Evolutionary conservation across 805 yeast species (phyloP).

Genomic region (Ogataea chonburiensis): DNA sequence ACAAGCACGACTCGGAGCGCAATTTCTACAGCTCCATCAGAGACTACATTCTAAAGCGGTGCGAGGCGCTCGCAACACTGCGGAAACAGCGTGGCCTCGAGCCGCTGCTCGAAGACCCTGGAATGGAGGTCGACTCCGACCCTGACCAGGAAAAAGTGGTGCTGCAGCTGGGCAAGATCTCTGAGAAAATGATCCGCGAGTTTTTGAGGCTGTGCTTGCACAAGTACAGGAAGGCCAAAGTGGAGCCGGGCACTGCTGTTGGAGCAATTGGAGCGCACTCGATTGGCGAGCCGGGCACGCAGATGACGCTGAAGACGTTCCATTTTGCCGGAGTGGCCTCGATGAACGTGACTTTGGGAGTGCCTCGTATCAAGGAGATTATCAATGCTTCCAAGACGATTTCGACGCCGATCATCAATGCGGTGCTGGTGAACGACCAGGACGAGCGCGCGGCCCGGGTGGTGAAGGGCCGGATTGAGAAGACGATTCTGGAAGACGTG

Average conservation of each 20-base stretch:
- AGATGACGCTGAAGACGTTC: constrained; percentile 81
- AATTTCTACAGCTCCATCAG: constrained; percentile 76
- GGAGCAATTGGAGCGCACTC: constrained; percentile 99
- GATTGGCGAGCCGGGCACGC: constrained; percentile 99
- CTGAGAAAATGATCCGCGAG: constrained; percentile 54
- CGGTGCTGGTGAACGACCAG: constrained; percentile 84
- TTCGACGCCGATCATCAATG: constrained; percentile 95
- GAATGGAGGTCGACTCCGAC: constrained; percentile 26
- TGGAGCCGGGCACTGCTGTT: constrained; percentile 98
- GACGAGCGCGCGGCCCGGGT: constrained; percentile 99
- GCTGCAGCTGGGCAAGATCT: constrained; percentile 64
- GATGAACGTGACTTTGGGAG: constrained; percentile 98
- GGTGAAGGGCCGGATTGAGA: constrained; percentile 95
- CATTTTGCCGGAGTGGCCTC: constrained; percentile 99
- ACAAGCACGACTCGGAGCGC: constrained; percentile 85
- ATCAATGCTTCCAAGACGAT: constrained; percentile 94
- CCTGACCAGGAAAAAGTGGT: constrained; percentile 44
- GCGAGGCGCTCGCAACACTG: constrained; percentile 51
- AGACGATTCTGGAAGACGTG: constrained; percentile 82
- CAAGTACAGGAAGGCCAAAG: constrained; percentile 86
- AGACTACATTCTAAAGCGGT: constrained; percentile 58
- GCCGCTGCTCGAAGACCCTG: constrained; percentile 40
- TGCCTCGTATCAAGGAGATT: constrained; percentile 98
- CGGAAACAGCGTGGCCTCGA: constrained; percentile 53
- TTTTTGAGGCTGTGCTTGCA: constrained; percentile 75